Percentiles rank a stretch among this genome's conserved stretches.
Conservation (phyloP, 306 rosid species). For the Inga leiocalycina region DNA sequence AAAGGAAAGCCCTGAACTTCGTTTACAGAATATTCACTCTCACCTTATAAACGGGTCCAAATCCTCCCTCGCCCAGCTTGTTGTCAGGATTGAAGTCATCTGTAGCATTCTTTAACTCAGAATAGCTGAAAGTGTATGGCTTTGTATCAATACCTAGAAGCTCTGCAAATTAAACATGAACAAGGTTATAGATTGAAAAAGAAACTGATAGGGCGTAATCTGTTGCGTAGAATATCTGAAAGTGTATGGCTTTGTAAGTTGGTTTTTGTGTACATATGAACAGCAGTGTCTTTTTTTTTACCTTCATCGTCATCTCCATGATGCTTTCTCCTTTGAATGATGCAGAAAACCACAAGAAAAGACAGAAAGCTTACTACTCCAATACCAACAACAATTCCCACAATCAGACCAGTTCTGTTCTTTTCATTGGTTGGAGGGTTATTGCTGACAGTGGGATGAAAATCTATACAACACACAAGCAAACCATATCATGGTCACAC, state of each 20-base stretch:
- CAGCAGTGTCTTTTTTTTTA: constrained; percentile 5
- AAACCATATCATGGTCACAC: constrained; percentile 19
- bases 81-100: constrained; percentile 57
- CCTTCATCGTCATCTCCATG: constrained; percentile 51
- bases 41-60: constrained; percentile 83
- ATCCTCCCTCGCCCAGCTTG: constrained; percentile 89
- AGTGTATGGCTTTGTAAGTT: no score
- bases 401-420: constrained; percentile 45
- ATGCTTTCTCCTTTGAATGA: constrained; percentile 50
- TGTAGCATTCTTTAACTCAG: constrained; percentile 67
- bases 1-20: not conserved
- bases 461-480: constrained; percentile 40
- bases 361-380: constrained; percentile 49
- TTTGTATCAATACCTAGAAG: constrained; percentile 66
- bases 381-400: constrained; percentile 51
- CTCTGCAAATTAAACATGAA: constrained; percentile 49
- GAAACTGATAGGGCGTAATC: not conserved
- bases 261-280: no score
- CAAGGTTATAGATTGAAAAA: constrained; percentile 3
- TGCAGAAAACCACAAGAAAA: constrained; percentile 34
- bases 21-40: not conserved
- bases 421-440: constrained; percentile 35
- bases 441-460: constrained; percentile 43
- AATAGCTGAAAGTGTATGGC: constrained; percentile 70
- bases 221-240: no score